These are phyloP conservation scores for Vanderwaltozyma polyspora DNA, from an alignment of 805 yeast species.

Conservation along the genomic window DNA sequence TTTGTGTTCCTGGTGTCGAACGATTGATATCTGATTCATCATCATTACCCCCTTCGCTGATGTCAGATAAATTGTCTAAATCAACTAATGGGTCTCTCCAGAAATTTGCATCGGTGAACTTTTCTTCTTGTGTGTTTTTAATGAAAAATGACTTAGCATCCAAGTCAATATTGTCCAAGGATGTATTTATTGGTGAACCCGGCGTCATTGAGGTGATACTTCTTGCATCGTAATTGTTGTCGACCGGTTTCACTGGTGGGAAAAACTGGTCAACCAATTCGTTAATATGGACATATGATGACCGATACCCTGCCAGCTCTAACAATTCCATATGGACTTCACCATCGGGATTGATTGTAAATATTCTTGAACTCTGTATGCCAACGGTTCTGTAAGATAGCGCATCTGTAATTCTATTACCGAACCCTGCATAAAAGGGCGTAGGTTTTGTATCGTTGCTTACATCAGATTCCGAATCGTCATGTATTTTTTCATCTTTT, in stretches of 20 bases:
- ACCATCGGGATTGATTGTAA: slow-evolving; percentile 91
- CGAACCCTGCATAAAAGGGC: slow-evolving; percentile 96
- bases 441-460: slow-evolving; percentile 39
- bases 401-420: slow-evolving; percentile 94
- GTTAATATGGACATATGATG: slow-evolving; percentile 79
- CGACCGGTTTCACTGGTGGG: slow-evolving; percentile 55
- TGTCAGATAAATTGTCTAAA: slow-evolving; percentile 47
- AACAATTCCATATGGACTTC: slow-evolving; percentile 95
- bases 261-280: slow-evolving; percentile 95
- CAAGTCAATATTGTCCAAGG: slow-evolving; percentile 10
- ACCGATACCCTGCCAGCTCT: slow-evolving; percentile 85
- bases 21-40: slow-evolving; percentile 4
- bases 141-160: slow-evolving; percentile 15
- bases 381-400: slow-evolving; percentile 87
- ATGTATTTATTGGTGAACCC: slow-evolving; percentile 16
- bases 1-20: slow-evolving; percentile 4
- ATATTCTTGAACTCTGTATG: slow-evolving; percentile 86
- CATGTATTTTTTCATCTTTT: slow-evolving; percentile 1
- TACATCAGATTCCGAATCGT: slow-evolving; percentile 8
- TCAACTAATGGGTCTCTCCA: slow-evolving; percentile 80
- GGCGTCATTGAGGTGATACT: slow-evolving; percentile 23
- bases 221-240: slow-evolving; percentile 25
- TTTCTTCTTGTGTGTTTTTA: slow-evolving; percentile 23
- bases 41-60: slow-evolving; percentile 28
- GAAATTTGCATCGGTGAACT: slow-evolving; percentile 75